phyloP scores from a whole-genome alignment of 1,284 basidiomycete species.

The Coniferiporia sulphurascens region DNA sequence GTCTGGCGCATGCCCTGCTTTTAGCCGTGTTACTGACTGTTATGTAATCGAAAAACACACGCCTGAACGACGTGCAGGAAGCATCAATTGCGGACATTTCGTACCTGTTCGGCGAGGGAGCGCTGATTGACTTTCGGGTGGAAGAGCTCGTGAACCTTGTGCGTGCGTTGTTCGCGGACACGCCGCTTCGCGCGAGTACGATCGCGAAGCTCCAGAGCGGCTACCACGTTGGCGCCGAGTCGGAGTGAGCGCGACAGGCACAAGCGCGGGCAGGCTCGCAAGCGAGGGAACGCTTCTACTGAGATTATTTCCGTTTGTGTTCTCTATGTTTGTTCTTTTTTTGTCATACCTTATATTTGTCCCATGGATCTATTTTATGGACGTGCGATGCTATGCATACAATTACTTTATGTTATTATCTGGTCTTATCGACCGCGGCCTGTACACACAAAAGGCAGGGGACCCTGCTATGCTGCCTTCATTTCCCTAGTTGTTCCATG shows the following conservation, averaged over 20 bases:
- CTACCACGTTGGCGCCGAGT: constrained; percentile 36
- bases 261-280: too few relatives aligned
- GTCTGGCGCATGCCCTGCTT: neutral
- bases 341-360: neutral
- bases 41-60: neutral
- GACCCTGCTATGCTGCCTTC: neutral
- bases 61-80: constrained; percentile 45
- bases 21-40: constrained; percentile 9
- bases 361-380: neutral
- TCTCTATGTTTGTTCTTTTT: neutral
- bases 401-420: too few relatives aligned
- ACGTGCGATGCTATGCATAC: too few relatives aligned
- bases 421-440: neutral
- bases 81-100: constrained; percentile 92
- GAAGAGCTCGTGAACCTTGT: constrained; percentile 82
- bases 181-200: constrained; percentile 74
- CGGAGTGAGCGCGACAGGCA: neutral
- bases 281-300: too few relatives aligned
- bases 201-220: constrained; percentile 66
- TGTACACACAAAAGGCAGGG: neutral
- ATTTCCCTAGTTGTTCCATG: too few relatives aligned
- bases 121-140: constrained; percentile 85
- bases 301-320: neutral
- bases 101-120: constrained; percentile 89
- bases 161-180: constrained; percentile 87